These are phyloP conservation scores for Phylloporus rhodoxanthus DNA, from an alignment of 768 basidiomycete genomes.

Conservation along the genomic window DNA sequence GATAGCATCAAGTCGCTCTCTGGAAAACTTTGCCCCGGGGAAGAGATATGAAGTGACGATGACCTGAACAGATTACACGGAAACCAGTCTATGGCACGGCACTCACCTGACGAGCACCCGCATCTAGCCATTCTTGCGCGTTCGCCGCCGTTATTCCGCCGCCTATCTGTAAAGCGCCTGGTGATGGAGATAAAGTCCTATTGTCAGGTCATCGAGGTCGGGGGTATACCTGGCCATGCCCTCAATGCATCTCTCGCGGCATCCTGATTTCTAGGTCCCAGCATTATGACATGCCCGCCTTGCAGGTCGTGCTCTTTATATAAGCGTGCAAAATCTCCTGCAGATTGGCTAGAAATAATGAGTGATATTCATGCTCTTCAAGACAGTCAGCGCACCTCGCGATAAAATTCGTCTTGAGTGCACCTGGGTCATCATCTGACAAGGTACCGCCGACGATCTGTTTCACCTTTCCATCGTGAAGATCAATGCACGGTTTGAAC, in stretches of 20 bases:
- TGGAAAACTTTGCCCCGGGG: slow-evolving; percentile 72
- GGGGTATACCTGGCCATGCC: slow-evolving; percentile 69
- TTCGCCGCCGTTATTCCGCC: slow-evolving; percentile 86
- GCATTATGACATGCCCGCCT: slow-evolving; percentile 95
- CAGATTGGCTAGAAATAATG: slow-evolving; percentile 52
- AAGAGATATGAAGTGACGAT: slow-evolving; percentile 98
- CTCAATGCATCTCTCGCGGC: slow-evolving; percentile 81
- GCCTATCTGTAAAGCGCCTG: slow-evolving; percentile 83
- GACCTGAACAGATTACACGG: slow-evolving; percentile 47
- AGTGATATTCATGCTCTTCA: not conserved
- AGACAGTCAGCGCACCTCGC: slow-evolving; percentile 47
- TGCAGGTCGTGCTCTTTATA: slow-evolving; percentile 64
- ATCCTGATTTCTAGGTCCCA: slow-evolving; percentile 83
- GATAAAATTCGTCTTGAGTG: slow-evolving; percentile 84
- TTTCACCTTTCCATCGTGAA: slow-evolving; percentile 93
- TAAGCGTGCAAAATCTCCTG: slow-evolving; percentile 73
- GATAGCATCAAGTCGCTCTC: slow-evolving; percentile 60
- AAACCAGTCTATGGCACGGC: not conserved
- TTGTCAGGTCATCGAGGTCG: slow-evolving; percentile 4
- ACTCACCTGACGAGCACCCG: slow-evolving; percentile 83
- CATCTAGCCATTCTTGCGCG: slow-evolving; percentile 76
- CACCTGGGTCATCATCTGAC: slow-evolving; percentile 54
- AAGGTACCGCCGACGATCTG: slow-evolving; percentile 97
- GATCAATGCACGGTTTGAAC: slow-evolving; percentile 94
- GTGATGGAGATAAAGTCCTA: slow-evolving; percentile 1